Percentiles rank a stretch among this genome's conserved stretches.
phyloP scores from a whole-genome alignment of 129 eudicot species.

The Tagetes patula region DNA sequence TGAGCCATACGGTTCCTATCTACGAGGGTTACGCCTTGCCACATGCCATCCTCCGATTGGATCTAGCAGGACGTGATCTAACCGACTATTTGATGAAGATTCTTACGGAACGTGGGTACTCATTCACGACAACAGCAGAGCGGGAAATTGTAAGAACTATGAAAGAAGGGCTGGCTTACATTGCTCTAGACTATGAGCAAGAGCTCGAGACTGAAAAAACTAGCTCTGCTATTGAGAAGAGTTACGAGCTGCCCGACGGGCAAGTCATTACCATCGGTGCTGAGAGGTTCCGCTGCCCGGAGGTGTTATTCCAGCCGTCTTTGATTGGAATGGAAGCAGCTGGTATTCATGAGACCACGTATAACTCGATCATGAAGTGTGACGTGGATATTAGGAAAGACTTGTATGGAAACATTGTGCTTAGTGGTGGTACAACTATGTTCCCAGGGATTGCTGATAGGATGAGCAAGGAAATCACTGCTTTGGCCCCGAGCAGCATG shows the following conservation, averaged over 20 bases:
- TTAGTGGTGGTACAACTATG: slow-evolving; percentile 83
- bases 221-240: slow-evolving; percentile 70
- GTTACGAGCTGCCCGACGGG: slow-evolving; percentile 77
- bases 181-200: slow-evolving; percentile 75
- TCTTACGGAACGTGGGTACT: slow-evolving; percentile 74
- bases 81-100: slow-evolving; percentile 65
- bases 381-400: slow-evolving; percentile 82
- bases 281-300: slow-evolving; percentile 78
- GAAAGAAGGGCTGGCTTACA: slow-evolving; percentile 70
- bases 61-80: slow-evolving; percentile 67
- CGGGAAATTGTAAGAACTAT: slow-evolving; percentile 83
- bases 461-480: slow-evolving; percentile 82
- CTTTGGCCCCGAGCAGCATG: slow-evolving; percentile 84
- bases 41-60: slow-evolving; percentile 64
- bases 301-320: slow-evolving; percentile 69
- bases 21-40: slow-evolving; percentile 82
- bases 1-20: slow-evolving; percentile 75
- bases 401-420: slow-evolving; percentile 74
- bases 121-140: slow-evolving; percentile 78
- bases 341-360: slow-evolving; percentile 78
- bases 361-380: slow-evolving; percentile 81
- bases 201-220: slow-evolving; percentile 69
- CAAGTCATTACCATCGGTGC: slow-evolving; percentile 72
- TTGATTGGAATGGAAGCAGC: slow-evolving; percentile 82
- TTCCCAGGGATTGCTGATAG: slow-evolving; percentile 78